phyloP scores from a whole-genome alignment of 805 yeast species.

The Maudiozyma bulderi region DNA sequence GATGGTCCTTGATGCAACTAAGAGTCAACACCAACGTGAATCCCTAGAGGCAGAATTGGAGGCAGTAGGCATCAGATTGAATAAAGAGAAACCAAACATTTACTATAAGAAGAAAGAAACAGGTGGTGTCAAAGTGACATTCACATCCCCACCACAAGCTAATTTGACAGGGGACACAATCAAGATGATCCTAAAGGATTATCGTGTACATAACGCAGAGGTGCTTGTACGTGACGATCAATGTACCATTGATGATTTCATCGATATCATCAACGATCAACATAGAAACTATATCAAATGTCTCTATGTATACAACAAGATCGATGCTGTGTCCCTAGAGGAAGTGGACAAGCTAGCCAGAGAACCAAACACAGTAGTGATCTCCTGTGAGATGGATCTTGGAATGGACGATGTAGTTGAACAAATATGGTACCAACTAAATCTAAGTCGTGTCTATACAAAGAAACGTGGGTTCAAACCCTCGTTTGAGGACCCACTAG shows the following conservation, averaged over 20 bases:
- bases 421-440: slow-evolving; percentile 85
- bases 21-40: slow-evolving; percentile 79
- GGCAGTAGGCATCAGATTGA: slow-evolving; percentile 85
- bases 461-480: slow-evolving; percentile 80
- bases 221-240: slow-evolving; percentile 82
- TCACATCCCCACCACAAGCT: slow-evolving; percentile 66
- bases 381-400: slow-evolving; percentile 81
- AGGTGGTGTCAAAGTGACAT: slow-evolving; percentile 84
- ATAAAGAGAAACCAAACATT: slow-evolving; percentile 70
- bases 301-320: slow-evolving; percentile 86
- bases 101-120: slow-evolving; percentile 69
- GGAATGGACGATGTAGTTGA: slow-evolving; percentile 84
- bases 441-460: slow-evolving; percentile 73
- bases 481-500: slow-evolving; percentile 81
- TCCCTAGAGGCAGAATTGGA: slow-evolving; percentile 85
- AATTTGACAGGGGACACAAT: slow-evolving; percentile 74
- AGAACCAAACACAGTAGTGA: slow-evolving; percentile 85
- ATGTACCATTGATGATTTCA: slow-evolving; percentile 85
- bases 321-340: slow-evolving; percentile 90
- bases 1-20: slow-evolving; percentile 94
- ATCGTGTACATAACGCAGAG: slow-evolving; percentile 87
- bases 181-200: slow-evolving; percentile 68
- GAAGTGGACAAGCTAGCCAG: slow-evolving; percentile 90
- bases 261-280: slow-evolving; percentile 79
- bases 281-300: slow-evolving; percentile 87